Conservation (phyloP, 495 filamentous ascomycete species). For the Annulohypoxylon nitens region DNA sequence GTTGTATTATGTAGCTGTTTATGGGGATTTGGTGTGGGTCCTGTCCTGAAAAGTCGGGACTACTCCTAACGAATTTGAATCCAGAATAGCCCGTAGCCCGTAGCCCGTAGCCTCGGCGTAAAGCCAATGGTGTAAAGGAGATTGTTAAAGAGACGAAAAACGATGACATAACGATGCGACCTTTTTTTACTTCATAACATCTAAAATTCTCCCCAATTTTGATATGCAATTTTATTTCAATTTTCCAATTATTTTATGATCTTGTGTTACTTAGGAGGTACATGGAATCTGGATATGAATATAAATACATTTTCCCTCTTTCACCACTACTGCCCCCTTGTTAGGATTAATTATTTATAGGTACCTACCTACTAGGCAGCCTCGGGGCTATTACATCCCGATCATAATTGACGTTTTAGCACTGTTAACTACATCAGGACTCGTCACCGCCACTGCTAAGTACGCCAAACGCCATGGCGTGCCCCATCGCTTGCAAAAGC, state of each 20-base stretch:
- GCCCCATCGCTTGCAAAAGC: neutral
- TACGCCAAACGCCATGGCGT: constrained; percentile 3
- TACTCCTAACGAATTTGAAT: neutral
- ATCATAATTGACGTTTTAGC: neutral
- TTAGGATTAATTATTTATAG: no score
- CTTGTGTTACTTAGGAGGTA: no score
- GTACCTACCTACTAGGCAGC: no score
- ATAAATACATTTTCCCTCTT: neutral
- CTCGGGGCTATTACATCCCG: no score
- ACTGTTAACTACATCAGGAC: neutral
- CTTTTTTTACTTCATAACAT: neutral
- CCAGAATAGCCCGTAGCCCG: neutral
- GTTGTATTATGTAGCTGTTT: constrained; percentile 14
- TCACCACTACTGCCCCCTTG: neutral
- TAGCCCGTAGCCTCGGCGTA: neutral
- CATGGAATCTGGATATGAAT: neutral
- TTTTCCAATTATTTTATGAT: neutral
- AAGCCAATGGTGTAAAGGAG: neutral
- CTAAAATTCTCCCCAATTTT: neutral
- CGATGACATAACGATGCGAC: neutral
- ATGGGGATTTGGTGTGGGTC: constrained; percentile 6
- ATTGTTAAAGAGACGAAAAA: neutral
- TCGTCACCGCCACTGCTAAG: neutral
- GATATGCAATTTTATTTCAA: neutral
- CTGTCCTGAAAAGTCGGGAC: neutral